Evolutionary conservation across 2,329 filamentous ascomycete species (phyloP), one percentile per base, ranked within the genome.

Genomic region (Colletotrichum navitas): DNA sequence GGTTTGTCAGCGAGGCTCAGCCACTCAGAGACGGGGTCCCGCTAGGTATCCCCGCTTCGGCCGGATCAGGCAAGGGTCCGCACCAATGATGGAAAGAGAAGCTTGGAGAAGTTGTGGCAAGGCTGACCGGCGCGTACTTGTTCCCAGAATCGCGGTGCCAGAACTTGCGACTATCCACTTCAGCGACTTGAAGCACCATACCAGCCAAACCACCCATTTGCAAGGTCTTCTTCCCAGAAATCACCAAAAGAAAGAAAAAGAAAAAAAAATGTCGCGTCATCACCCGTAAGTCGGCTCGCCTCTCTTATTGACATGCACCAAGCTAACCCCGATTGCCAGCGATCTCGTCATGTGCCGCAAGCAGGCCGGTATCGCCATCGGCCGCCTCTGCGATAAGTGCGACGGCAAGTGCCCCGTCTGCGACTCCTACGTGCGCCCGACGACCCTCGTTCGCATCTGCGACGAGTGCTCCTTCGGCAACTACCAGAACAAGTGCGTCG

Each of bases 331-430:
- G 18, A 56, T 55, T 56, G 58, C 36, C 80, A 94, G 92, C 83
- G 96, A 99, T 87, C 92, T 99, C 76, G 96, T 99, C 78, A 98
- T 98, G 95, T 99, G 96, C 90, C 95, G 95, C 86, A 99, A 99
- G 86, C 95, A 97, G 83, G 88, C 95, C 73, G 96, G 96, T 84
- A 98, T 98, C 81, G 93, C 95, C 79, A 97, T 99, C 89, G 96
- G 96, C 81, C 95, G 96, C 68, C 93, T 99, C 80, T 99, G 96
- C 89, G 96, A 99, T 86, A 99, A 99, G 86, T 99, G 96, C 87
- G 96, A 99, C 85, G 96, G 96, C 83, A 99, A 99, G 87, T 99
- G 96, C 80, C 96, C 96, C 75, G 95, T 99, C 73, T 99, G 96
- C 90, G 96, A 99, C 82, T 97, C 94, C 73, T 99, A 99, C 89